These are phyloP conservation scores for Scalesia atractyloides DNA, from an alignment of 129 eudicot species.

Conservation along the genomic window DNA sequence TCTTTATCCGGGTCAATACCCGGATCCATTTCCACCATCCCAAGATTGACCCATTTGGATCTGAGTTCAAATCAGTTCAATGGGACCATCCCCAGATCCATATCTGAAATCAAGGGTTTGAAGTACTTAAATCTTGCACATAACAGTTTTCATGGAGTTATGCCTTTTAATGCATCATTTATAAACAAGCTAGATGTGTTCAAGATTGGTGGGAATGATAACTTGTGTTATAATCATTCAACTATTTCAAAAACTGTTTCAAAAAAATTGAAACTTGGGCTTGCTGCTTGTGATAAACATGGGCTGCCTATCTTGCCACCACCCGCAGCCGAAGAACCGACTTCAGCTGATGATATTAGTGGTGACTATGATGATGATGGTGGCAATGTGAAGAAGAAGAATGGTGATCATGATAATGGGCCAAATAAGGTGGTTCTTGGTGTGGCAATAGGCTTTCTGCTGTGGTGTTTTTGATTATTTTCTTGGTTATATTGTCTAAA, in stretches of 20 bases:
- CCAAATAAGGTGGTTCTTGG: slow-evolving; percentile 95
- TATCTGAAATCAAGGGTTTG: slow-evolving; percentile 57
- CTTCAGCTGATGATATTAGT: slow-evolving; percentile 29
- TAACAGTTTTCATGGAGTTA: slow-evolving; percentile 71
- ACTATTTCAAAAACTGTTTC: slow-evolving; percentile 44
- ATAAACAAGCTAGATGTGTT: slow-evolving; percentile 60
- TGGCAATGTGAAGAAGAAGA: slow-evolving; percentile 24
- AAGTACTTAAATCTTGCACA: slow-evolving; percentile 76
- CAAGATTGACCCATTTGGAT: slow-evolving; percentile 64
- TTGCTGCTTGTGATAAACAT: slow-evolving; percentile 83
- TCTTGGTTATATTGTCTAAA: slow-evolving; percentile 68
- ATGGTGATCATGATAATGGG: slow-evolving; percentile 43
- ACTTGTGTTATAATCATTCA: slow-evolving; percentile 74
- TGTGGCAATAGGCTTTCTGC: slow-evolving; percentile 89
- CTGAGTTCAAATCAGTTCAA: slow-evolving; percentile 73
- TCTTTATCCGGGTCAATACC: slow-evolving; percentile 73
- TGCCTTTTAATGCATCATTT: slow-evolving; percentile 75
- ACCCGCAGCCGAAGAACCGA: slow-evolving; percentile 44
- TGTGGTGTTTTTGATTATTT: slow-evolving; percentile 70
- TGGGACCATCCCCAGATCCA: slow-evolving; percentile 63
- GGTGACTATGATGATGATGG: slow-evolving; percentile 31
- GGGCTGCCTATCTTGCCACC: slow-evolving; percentile 77
- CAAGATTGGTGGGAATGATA: slow-evolving; percentile 62
- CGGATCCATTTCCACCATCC: slow-evolving; percentile 50
- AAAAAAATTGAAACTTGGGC: slow-evolving; percentile 66